These are phyloP conservation scores for Pleodorina starrii DNA, from an alignment of 139 green algal genomes.

Conservation along the genomic window DNA sequence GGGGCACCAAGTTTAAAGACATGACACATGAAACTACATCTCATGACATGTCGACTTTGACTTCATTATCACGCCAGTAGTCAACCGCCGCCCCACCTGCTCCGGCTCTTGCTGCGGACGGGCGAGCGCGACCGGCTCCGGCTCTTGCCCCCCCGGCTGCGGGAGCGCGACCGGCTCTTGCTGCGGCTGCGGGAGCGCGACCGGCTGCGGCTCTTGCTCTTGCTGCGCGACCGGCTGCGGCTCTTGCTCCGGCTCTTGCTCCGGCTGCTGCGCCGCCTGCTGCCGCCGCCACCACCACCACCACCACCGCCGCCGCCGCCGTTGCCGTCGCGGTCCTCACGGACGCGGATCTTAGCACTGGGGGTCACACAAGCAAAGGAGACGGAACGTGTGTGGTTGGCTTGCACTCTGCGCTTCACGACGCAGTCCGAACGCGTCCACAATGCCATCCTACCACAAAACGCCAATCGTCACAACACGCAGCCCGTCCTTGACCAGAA, in stretches of 20 bases:
- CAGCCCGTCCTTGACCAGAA: too few species aligned
- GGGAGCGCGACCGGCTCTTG: slow-evolving; percentile 25
- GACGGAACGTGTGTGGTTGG: too few species aligned
- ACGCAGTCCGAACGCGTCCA: too few species aligned
- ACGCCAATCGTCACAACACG: too few species aligned
- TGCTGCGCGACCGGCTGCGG: slow-evolving; percentile 40
- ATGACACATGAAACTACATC: not conserved
- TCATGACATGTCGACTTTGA: not conserved
- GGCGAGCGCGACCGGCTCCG: slow-evolving; percentile 8
- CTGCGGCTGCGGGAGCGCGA: slow-evolving; percentile 37
- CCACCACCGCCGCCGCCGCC: not conserved
- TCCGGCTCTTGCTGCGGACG: slow-evolving; percentile 18
- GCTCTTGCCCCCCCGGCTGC: slow-evolving; percentile 21
- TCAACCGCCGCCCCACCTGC: not conserved
- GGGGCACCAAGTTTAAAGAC: not conserved
- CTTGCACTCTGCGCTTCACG: too few species aligned
- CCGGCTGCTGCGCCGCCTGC: slow-evolving; percentile 18
- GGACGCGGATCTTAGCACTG: slow-evolving; percentile 57
- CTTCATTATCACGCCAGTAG: too few species aligned
- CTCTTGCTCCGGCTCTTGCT: slow-evolving; percentile 34
- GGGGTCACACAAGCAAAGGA: not conserved
- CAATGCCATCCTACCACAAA: too few species aligned
- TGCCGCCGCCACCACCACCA: not conserved
- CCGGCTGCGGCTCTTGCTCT: slow-evolving; percentile 30
- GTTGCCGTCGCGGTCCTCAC: slow-evolving; percentile 49